Base-by-base conservation (phyloP, 306 rosid genomes). In the Lablab purpureus region DNA sequence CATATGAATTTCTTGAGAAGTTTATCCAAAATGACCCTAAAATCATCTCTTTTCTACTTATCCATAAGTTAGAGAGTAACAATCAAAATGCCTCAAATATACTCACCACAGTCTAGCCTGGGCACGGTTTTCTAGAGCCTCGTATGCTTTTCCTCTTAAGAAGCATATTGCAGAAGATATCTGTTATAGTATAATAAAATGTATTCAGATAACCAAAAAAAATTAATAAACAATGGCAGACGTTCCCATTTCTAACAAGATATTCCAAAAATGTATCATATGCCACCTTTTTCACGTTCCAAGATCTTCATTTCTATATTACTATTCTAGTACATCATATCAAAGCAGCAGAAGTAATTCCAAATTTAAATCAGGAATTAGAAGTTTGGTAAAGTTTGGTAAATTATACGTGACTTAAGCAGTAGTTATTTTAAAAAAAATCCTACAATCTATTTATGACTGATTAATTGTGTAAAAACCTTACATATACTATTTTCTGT, bases 161-260 rank as follows among this genome's bases (percentile, higher is more conserved):
- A 95, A 95, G 81, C 97, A 95, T 87, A 91, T 91, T 62, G 99
- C 98, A 78, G 99, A 92, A 62, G 94, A 88, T 90, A 90, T 91
- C 98, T 93, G 90, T 88, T 28, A 76, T 14, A 71, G 34, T 71
- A 81, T 22, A 71, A 50, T 70, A 83, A 69, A 66, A 64, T 9
- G 30, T 62, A 30, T 51, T 72, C 65, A 56, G 55, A 72, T 46
- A 74, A 72, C 54, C 63, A 52, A 75, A n/a, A 68, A 22, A 59
- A 22, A 14, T 19, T 19, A 65, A 37, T 19, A 40, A 66, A 37
- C 49, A 65, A 65, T 50, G 14, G 34, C 32, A 63, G 14, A 18
- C 25, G 59, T 17, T 47, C 34, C 71, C 13, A 17, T 54, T 37
- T 46, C 52, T 36, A 65, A 79, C 56, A 32, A 60, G 1, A 77